Evolutionary conservation across 495 filamentous ascomycete species (phyloP), one percentile per base, ranked within the genome.

Genomic region (Physcia stellaris): DNA sequence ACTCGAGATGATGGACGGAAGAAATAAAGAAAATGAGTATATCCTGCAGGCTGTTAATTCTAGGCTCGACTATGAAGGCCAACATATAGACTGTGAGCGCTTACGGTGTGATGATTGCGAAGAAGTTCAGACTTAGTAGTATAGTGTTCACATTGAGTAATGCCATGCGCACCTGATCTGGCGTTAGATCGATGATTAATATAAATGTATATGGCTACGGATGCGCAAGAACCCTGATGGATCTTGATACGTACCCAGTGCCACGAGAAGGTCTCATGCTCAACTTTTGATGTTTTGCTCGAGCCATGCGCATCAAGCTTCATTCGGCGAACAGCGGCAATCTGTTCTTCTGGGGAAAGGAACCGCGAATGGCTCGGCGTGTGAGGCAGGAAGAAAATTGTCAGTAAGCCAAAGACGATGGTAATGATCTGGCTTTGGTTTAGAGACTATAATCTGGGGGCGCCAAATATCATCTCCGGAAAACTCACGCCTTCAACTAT

Each of bases 1-100:
- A 31, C 43, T 51, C 28, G 53, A 54, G 37, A 71, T 62, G 41
- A 74, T 73, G 11, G 66, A 68, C n/a, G 69, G 68, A 19, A 66
- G 50, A 42, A 64, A 67, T 6, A 67, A 55, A 10, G 59, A 61
- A 43, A 61, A 60, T 3, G 56, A 59, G 51, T 63, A 64, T 13
- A 62, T 47, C 6, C 40, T 42, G 18, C n/a, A 4, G 1, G n/a
- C 4, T n/a, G 28, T 41, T 17, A 41, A 21, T n/a, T 6, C n/a
- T 13, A 15, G 13, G 13, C 13, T 3, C n/a, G 17, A 4, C 18
- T n/a, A 6, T 22, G 2, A 2, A 20, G n/a, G 13, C 18, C 6
- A 18, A 30, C 23, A 4, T 3, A 6, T 18, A 3, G 2, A 27
- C 9, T 6, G 5, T 39, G 38, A 17, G 12, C 6, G 16, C 40